phyloP scores from a whole-genome alignment of 768 basidiomycete species.

The Hemileccinum impolitum region DNA sequence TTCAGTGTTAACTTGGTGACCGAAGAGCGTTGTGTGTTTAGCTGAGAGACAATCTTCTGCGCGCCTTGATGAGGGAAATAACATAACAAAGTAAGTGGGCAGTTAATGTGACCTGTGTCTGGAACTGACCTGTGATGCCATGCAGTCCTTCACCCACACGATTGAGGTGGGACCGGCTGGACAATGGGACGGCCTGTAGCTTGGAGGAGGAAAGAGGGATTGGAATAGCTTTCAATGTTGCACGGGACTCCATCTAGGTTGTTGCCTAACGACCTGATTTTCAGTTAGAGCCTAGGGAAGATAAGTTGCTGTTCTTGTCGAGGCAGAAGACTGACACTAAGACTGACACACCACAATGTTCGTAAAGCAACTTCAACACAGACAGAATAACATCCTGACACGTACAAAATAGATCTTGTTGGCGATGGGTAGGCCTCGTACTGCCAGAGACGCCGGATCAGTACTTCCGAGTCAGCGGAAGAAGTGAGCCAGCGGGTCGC shows the following conservation, averaged over 20 bases:
- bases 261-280: not conserved
- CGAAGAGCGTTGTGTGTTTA: constrained; percentile 37
- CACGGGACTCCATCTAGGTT: constrained; percentile 15
- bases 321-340: not conserved
- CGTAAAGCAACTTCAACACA: not conserved
- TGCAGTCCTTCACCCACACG: constrained; percentile 19
- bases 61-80: constrained; percentile 42
- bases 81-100: constrained; percentile 2
- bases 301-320: not conserved
- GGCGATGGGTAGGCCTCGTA: not conserved
- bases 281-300: not conserved
- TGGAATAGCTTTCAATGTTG: not conserved
- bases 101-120: not conserved
- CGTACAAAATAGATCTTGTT: not conserved
- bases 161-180: constrained; percentile 18
- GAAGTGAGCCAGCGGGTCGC: too few relatives aligned
- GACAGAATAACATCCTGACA: not conserved
- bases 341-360: not conserved
- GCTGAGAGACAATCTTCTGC: constrained; percentile 44
- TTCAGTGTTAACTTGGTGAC: constrained; percentile 53
- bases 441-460: not conserved
- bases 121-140: constrained; percentile 20
- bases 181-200: constrained; percentile 5
- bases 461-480: too few relatives aligned
- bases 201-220: not conserved